Conservation (phyloP, 2,329 filamentous ascomycete genomes). For the Colletotrichum shisoi region DNA sequence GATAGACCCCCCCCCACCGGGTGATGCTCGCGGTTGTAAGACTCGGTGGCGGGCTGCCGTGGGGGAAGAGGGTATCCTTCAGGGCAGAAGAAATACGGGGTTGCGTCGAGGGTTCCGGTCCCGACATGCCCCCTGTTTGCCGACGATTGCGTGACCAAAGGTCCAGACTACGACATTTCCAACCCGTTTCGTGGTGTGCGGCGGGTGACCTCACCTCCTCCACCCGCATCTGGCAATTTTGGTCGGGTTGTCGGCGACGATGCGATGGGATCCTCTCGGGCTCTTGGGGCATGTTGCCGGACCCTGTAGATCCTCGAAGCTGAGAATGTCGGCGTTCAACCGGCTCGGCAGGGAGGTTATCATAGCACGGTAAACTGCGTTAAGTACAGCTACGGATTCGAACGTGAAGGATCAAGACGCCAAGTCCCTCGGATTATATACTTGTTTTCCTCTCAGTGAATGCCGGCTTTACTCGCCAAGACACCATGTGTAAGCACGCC, state of each 20-base stretch:
- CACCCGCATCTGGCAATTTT: conserved; percentile 19
- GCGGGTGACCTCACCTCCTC: background rate
- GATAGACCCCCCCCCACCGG: background rate
- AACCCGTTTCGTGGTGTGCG: conserved; percentile 2
- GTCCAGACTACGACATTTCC: conserved; percentile 34
- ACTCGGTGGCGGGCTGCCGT: conserved; percentile 6
- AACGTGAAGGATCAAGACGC: background rate
- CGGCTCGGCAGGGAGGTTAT: background rate
- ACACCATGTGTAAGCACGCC: background rate
- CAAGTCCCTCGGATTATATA: background rate
- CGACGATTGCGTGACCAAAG: conserved; percentile 35
- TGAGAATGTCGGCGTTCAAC: background rate
- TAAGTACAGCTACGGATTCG: background rate
- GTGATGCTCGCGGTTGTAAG: conserved; percentile 10
- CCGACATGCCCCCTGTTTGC: conserved; percentile 25
- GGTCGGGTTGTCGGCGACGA: conserved; percentile 33
- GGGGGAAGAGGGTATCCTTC: background rate
- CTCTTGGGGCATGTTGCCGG: background rate
- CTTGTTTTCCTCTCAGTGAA: background rate
- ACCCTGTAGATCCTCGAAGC: background rate
- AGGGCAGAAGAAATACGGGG: conserved; percentile 5
- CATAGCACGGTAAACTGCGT: background rate
- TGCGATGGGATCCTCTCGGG: background rate
- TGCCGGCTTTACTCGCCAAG: background rate
- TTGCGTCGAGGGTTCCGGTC: conserved; percentile 1